Conservation (phyloP, 345 rosid genomes). For the Acer yangbiense region DNA sequence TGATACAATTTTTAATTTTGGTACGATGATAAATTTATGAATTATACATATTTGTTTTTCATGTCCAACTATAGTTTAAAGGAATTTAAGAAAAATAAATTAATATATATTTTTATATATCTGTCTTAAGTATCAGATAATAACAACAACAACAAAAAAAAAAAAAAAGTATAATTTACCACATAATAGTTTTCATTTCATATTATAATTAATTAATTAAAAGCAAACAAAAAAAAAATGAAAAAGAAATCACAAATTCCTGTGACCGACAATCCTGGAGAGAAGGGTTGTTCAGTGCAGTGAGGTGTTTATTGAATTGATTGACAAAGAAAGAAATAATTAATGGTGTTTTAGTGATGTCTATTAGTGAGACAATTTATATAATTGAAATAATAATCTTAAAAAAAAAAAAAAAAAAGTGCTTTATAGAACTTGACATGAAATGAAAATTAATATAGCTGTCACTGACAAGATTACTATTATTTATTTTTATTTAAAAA, state of each 20-base stretch:
- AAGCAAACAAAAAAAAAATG: neutral
- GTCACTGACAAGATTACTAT: conserved; percentile 13
- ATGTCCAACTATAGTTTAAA: no score
- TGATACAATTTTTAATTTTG: no score
- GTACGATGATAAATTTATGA: no score
- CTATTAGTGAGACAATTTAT: neutral
- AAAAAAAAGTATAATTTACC: neutral
- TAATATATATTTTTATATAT: no score
- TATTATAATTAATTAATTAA: no score
- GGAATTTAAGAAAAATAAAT: no score
- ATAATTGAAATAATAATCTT: neutral
- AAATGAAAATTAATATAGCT: neutral
- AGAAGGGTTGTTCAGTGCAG: neutral
- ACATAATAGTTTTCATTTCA: neutral
- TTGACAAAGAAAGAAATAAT: neutral
- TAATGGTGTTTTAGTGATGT: neutral
- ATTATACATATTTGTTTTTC: no score
- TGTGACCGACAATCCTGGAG: conserved; percentile 24
- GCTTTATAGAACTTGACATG: neutral
- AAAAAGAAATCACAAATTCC: neutral
- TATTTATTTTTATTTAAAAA: no score
- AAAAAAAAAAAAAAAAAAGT: conserved; percentile 21
- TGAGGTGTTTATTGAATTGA: neutral
- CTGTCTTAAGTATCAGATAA: no score
- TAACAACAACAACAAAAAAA: no score